phyloP scores from a whole-genome alignment of 179 eudicot species.

The Gypsophila paniculata region DNA sequence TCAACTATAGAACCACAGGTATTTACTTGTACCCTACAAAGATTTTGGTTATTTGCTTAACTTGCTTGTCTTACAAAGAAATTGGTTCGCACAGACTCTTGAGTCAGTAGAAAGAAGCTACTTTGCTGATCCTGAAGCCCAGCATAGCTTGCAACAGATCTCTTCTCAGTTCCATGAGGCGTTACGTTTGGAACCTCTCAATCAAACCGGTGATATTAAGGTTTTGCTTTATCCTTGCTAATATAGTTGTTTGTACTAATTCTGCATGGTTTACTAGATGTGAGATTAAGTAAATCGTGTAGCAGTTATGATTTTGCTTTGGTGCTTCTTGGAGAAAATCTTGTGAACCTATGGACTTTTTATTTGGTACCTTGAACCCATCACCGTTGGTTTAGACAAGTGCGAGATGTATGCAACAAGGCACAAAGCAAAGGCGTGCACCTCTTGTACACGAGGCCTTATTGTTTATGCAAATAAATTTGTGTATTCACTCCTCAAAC shows the following conservation, averaged over 20 bases:
- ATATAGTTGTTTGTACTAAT: background rate
- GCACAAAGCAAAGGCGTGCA: too few relatives aligned
- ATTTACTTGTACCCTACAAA: background rate
- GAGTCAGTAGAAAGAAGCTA: conserved; percentile 46
- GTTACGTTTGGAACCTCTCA: conserved; percentile 51
- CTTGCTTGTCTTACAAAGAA: background rate
- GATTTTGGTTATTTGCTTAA: background rate
- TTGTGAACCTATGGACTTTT: background rate
- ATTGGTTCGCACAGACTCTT: conserved; percentile 31
- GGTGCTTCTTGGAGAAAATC: background rate
- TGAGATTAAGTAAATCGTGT: too few relatives aligned
- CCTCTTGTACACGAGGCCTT: too few relatives aligned
- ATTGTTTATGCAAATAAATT: too few relatives aligned
- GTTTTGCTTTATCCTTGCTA: conserved; percentile 29
- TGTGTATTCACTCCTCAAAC: too few relatives aligned
- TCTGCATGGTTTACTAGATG: background rate
- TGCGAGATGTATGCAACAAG: too few relatives aligned
- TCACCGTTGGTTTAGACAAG: too few relatives aligned
- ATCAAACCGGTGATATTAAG: conserved; percentile 51
- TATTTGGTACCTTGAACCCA: too few relatives aligned
- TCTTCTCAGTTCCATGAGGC: conserved; percentile 82
- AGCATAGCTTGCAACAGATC: conserved; percentile 63
- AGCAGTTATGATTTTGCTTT: background rate
- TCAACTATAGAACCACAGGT: conserved; percentile 57
- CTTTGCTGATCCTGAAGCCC: conserved; percentile 39